Evolutionary conservation across 352 stramenopile genomes (phyloP), one percentile per base, ranked within the genome.

Genomic region (Globisporangium orthogonon): DNA sequence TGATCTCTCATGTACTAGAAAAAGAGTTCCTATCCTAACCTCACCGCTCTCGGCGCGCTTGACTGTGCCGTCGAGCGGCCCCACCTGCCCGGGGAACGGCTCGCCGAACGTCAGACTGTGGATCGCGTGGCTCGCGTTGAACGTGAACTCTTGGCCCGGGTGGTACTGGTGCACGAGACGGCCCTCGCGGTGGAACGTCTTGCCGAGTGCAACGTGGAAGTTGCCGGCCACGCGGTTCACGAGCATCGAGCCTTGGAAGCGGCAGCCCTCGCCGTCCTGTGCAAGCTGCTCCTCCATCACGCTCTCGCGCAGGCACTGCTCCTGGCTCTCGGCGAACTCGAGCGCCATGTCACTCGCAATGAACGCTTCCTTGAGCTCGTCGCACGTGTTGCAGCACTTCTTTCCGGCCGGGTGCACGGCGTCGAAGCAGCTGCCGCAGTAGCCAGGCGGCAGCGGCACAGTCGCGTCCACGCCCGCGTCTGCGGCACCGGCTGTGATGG

Each of bases 351-450:
- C 77, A 47, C 71, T 88, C 35, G 75, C 56, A 40, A 94, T 88
- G 63, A 87, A 92, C 30, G 84, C 84, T 55, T 92, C 84, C 58
- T 94, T 94, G 41, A 94, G 61, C 23, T 91, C 76, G 18, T 91
- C 80, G 63, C 84, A 94, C 54, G 82, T 81, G 66, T 94, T 94
- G 50, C 84, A 94, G 67, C 84, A 94, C 39, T 69, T 74, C 30
- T 86, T 87, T 30, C 74, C 77, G 2, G 72, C 62, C 30, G 81
- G 81, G 60, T 94, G 83, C 46, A 57, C 67, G 15, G 89, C 93
- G 45, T 92, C 90, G 68, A 97, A 99, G 72, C 97, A 99, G 59
- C 87, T 94, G 9, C 94, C 94, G 65, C 97, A 99, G 69, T 98
- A 98, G 46, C 89, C 82, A 0, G 71, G 56, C 1, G 89, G 80